Evolutionary conservation across 257 asterid species (phyloP).

Genomic region (Solanum infundibuliforme): DNA sequence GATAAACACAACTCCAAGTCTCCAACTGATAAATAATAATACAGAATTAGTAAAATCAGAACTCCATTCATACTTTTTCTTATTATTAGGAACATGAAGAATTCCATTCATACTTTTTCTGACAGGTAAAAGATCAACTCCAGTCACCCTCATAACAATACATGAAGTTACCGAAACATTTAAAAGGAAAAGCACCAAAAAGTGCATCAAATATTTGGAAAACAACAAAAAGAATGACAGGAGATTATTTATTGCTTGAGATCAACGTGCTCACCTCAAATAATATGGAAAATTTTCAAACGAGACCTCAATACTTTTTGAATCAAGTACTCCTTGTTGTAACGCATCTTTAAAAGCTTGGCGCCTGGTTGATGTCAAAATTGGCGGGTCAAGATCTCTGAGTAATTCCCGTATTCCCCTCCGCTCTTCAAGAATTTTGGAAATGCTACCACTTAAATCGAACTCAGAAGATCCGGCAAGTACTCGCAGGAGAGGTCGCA

Average conservation of each 20-base stretch:
- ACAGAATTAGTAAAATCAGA: background rate
- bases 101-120: background rate
- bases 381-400: conserved; percentile 50
- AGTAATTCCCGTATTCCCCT: conserved; percentile 34
- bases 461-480: conserved; percentile 44
- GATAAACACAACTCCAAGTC: background rate
- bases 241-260: background rate
- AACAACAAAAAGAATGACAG: background rate
- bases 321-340: conserved; percentile 48
- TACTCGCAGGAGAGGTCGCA: conserved; percentile 43
- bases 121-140: background rate
- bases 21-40: background rate
- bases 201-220: background rate
- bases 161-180: background rate
- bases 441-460: conserved; percentile 39
- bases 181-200: background rate
- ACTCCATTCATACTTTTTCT: background rate
- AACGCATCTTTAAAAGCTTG: conserved; percentile 63
- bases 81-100: background rate
- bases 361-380: conserved; percentile 46
- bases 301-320: conserved; percentile 51
- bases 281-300: conserved; percentile 81
- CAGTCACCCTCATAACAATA: background rate
- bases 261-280: conserved; percentile 45
- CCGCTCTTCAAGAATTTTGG: conserved; percentile 44